Evolutionary conservation across 1,284 basidiomycete species (phyloP), one percentile per base, ranked within the genome.

Genomic region (Paramarasmius palmivorus): DNA sequence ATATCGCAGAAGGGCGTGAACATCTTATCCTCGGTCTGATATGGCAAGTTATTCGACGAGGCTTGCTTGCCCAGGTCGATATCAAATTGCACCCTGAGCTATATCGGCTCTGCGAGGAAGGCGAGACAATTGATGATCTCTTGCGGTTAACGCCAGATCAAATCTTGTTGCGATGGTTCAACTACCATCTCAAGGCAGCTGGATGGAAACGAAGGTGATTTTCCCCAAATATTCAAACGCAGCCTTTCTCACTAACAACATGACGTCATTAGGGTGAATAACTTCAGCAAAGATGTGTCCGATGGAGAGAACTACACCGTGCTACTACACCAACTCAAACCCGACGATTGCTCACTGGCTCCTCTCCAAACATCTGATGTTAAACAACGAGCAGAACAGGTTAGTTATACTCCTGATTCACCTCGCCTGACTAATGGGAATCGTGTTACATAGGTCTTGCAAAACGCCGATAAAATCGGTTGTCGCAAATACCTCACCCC

Each of bases 271-370:
- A 93, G 92, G 63, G 96, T 99, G n/a, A 86, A 90, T 73, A 99
- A 99, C 79, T 98, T 99, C 72, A 91, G 92, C 66, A 90, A 92
- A 64, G 96, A 99, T 68, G 95, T 98, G 12, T 83, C 81, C 32
- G 96, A 99, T 65, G 95, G 91, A 57, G 94, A 98, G 73, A 98
- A 98, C 77, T 99, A 99, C 77, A 97, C 96, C 1, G 78, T 98
- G 45, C 84, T 99, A 5, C 81, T 99, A 53, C 91, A 95, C 71
- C 96, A 98, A 72, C 87, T 99, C 63, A 95, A 96, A 68, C 93
- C 95, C 6, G 88, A 94, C 53, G 79, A 92, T 58, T 99, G 96
- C 70, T 94, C 95, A n/a, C 84, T 84, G n/a, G 83, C 88, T 0
- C 96, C 96, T 2, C 80, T 99, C 3, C 90, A 98, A 68, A 93